phyloP scores from a whole-genome alignment of 2,329 filamentous ascomycete genomes.

The Aspergillus fumigatus region DNA sequence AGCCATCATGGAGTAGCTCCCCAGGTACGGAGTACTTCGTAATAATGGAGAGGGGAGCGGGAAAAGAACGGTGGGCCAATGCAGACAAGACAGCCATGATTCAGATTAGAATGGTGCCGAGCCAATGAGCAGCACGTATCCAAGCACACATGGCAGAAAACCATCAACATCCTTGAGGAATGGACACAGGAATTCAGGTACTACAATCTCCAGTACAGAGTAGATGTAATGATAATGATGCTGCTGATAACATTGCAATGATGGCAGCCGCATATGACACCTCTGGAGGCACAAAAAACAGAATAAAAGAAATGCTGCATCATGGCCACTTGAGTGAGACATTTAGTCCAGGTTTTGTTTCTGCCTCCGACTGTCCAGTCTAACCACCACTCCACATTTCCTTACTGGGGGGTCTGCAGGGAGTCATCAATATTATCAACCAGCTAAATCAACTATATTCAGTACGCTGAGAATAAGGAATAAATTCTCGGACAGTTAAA shows the following conservation, averaged over 20 bases:
- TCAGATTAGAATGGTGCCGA: neutral
- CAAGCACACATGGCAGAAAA: neutral
- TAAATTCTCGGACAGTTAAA: neutral
- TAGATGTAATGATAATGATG: neutral
- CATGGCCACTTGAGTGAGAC: neutral
- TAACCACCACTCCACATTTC: neutral
- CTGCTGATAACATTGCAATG: neutral
- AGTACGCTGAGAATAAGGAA: neutral
- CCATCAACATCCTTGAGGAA: neutral
- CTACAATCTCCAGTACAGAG: neutral
- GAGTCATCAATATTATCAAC: neutral
- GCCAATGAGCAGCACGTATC: neutral
- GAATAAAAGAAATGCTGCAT: neutral
- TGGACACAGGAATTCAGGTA: neutral
- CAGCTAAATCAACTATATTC: neutral
- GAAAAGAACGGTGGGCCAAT: neutral
- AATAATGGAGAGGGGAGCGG: neutral
- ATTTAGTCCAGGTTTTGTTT: neutral
- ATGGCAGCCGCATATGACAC: neutral
- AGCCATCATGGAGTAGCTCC: neutral
- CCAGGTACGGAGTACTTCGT: too few relatives aligned
- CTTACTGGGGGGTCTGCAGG: neutral
- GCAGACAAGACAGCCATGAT: neutral
- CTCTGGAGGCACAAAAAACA: neutral
- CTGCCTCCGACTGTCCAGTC: neutral